phyloP scores from a whole-genome alignment of 805 yeast genomes.

The Cyberlindnera subsufficiens region DNA sequence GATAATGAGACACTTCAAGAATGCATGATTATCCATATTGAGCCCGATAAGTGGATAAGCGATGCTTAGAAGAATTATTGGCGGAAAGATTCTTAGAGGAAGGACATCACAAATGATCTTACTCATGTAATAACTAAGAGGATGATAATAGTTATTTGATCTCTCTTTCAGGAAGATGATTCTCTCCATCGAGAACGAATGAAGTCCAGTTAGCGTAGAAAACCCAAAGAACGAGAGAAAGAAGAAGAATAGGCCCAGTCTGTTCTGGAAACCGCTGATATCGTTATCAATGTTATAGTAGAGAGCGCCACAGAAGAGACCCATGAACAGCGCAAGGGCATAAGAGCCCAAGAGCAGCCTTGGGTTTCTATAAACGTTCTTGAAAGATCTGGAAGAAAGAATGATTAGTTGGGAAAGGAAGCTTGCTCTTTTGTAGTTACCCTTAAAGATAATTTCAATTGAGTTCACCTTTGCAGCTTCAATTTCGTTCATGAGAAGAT shows the following conservation, averaged over 20 bases:
- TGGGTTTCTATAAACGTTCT: conserved; percentile 90
- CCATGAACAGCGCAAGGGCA: conserved; percentile 67
- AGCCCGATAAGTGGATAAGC: conserved; percentile 89
- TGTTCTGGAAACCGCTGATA: conserved; percentile 93
- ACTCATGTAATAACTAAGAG: conserved; percentile 77
- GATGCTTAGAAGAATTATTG: conserved; percentile 70
- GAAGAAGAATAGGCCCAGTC: conserved; percentile 91
- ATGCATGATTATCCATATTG: conserved; percentile 69
- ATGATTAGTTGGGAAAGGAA: conserved; percentile 63
- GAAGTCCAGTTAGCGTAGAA: conserved; percentile 85
- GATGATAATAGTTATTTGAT: conserved; percentile 89
- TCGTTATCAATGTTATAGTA: conserved; percentile 82
- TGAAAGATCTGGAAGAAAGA: conserved; percentile 81
- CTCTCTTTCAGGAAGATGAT: conserved; percentile 88
- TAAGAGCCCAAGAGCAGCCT: conserved; percentile 82
- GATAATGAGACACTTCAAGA: conserved; percentile 61
- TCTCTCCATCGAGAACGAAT: conserved; percentile 83
- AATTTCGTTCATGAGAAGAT: conserved; percentile 27
- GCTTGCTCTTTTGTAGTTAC: conserved; percentile 38
- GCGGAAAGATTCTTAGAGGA: conserved; percentile 93
- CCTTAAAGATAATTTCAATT: conserved; percentile 18
- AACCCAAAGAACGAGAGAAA: conserved; percentile 89
- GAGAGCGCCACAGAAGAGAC: conserved; percentile 77
- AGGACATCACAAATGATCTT: conserved; percentile 86
- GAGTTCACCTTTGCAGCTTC: conserved; percentile 20